Evolutionary conservation across 768 basidiomycete genomes (phyloP).

Genomic region (Leccinum sublutescens): DNA sequence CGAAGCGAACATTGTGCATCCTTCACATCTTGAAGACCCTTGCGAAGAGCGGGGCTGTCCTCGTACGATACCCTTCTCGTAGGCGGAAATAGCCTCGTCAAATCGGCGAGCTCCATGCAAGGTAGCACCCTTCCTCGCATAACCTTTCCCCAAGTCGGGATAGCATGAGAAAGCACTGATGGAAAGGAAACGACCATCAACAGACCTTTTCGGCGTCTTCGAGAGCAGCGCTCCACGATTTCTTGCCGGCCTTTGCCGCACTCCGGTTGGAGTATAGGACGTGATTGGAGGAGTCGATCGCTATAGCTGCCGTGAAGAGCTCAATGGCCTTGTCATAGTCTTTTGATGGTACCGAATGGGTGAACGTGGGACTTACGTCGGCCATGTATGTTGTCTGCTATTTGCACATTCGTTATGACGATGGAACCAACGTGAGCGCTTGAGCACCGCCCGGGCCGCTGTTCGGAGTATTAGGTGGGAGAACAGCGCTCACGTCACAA

Average conservation of each 20-base stretch:
- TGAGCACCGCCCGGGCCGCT: too few species aligned
- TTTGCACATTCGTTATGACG: too few species aligned
- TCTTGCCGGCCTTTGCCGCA: conserved; percentile 87
- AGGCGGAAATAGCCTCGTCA: conserved; percentile 81
- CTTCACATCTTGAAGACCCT: conserved; percentile 86
- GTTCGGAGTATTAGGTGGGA: too few species aligned
- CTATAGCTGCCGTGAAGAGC: conserved; percentile 79
- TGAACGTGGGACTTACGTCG: too few species aligned
- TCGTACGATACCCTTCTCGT: conserved; percentile 80
- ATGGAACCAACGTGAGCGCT: too few species aligned
- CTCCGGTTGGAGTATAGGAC: conserved; percentile 93
- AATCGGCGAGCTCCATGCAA: conserved; percentile 78
- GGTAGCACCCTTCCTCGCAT: conserved; percentile 90
- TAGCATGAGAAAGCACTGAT: neutral
- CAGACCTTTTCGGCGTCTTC: conserved; percentile 87
- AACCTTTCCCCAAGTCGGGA: conserved; percentile 72
- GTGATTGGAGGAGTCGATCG: conserved; percentile 77
- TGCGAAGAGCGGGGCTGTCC: conserved; percentile 76
- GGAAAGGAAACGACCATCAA: neutral
- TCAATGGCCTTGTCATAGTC: conserved; percentile 88
- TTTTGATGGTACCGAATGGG: conserved; percentile 43
- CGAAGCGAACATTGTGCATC: conserved; percentile 68
- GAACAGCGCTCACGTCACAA: too few species aligned
- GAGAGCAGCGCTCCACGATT: conserved; percentile 71
- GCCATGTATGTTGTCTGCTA: too few species aligned